Evolutionary conservation across 2,329 filamentous ascomycete species (phyloP), one percentile per base, ranked within the genome.

Genomic region (Fusarium oxysporum): DNA sequence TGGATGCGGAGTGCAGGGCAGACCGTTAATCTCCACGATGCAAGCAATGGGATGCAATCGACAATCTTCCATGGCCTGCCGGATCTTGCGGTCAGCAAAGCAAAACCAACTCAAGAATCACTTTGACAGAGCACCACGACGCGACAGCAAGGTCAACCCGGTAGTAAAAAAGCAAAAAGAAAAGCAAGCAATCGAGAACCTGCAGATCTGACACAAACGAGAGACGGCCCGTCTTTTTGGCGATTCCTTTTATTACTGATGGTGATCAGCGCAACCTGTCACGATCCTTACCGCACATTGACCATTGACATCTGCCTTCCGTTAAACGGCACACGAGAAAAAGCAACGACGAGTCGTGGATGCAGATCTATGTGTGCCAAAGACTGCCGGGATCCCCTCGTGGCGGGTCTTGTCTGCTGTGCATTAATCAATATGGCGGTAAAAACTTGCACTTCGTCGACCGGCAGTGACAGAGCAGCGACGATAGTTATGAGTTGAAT

Each of bases 1-100:
- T 58, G 54, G 47, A 57, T 61, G 55, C 62, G 70, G 60, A 70
- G 70, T 70, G 54, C 54, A 59, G 44, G 32, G 41, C 51, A 64
- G 44, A 37, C 54, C 45, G 55, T 66, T 64, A 57, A 73, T 73
- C 50, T 61, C 62, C 50, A 71, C 58, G 47, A 60, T 71, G 62
- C 65, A 69, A 58, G 70, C 62, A 62, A 63, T 44, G 38, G 59
- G 40, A 57, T 63, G 50, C 41, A 68, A 68, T 70, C 65, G 62
- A 59, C 19, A 63, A 50, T 60, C 33, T 63, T 40, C 35, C 32
- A 35, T 53, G 51, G 65, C 32, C 61, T 47, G 23, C 21, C 32
- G 66, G 66, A 73, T 73, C 66, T 73, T 56, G 57, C 70, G 43
- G 56, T 65, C 60, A 70, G 38, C 30, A 47, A 60, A 70, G 38